Base-by-base conservation (phyloP, 495 filamentous ascomycete genomes). In the Penicillium egyptiacum region DNA sequence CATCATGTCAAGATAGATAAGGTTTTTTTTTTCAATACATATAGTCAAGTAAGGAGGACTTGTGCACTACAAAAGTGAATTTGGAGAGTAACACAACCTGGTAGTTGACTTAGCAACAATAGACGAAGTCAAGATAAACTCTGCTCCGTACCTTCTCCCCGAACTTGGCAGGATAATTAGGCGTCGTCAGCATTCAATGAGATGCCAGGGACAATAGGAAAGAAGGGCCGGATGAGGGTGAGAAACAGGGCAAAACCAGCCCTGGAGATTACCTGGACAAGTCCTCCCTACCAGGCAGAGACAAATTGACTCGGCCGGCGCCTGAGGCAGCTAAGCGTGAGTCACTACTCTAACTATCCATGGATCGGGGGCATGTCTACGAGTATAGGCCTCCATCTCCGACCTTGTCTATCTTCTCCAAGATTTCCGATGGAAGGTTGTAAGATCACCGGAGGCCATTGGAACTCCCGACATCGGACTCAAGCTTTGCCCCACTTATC, bases 41-140 rank as follows among this genome's bases (percentile, higher is more conserved):
- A n/a, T 28, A 20, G 16, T 41, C 6, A 41, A 53, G 50, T 43
- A 53, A 52, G 50, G 50, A 52, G 50, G 37, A 53, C 19, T n/a
- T 28, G 33, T 25, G 17, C 35, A 40, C n/a, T 25, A 35, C 23
- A 9, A 11, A 19, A 19, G 19, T 26, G 23, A 8, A 39, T 43
- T 31, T 8, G 45, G 45, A 20, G 45, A 20, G 45, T 17, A 46
- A 43, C 12, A 4, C 19, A 10, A 46, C 7, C 35, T 17, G 7
- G 35, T 39, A 39, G 16, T 33, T 39, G 35, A 39, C 16, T 39
- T 39, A n/a, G 16, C 16, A 39, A 39, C 35, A 17, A 17, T 39
- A 39, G 35, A 8, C n/a, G 16, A 39, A 39, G 35, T 17, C 16
- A n/a, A 17, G 16, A n/a, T 37, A 6, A 17, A 17, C 16, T 39